phyloP scores from a whole-genome alignment of 768 basidiomycete genomes.

The Aureoboletus auriporus region DNA sequence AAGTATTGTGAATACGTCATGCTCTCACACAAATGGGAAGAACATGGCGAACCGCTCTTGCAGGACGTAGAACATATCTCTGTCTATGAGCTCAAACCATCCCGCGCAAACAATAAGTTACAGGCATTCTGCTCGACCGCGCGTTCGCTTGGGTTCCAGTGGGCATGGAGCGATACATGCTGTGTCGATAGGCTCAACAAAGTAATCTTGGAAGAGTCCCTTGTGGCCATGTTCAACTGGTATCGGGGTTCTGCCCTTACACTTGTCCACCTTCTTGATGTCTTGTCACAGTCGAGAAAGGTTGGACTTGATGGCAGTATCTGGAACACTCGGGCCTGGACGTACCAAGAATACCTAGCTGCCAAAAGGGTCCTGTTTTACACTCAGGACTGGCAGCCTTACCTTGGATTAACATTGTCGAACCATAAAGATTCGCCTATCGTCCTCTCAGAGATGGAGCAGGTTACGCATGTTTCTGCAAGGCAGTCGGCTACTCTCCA shows the following conservation, averaged over 20 bases:
- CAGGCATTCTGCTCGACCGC: slow-evolving; percentile 1
- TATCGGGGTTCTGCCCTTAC: not conserved
- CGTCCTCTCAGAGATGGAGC: not conserved
- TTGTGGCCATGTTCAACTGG: slow-evolving; percentile 15
- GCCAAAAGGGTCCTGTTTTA: slow-evolving; percentile 6
- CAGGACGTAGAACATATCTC: not conserved
- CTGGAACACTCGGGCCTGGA: slow-evolving; percentile 7
- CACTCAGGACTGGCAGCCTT: slow-evolving; percentile 6
- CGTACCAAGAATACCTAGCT: too few relatives aligned
- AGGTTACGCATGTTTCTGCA: not conserved
- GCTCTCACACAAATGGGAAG: too few relatives aligned
- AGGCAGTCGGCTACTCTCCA: not conserved
- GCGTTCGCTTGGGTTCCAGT: slow-evolving; percentile 2
- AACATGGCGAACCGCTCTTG: not conserved
- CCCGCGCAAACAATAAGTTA: slow-evolving; percentile 6
- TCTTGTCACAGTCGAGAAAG: not conserved
- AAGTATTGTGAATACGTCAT: too few relatives aligned
- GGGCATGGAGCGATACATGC: not conserved
- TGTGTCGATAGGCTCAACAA: slow-evolving; percentile 1
- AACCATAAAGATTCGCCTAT: not conserved
- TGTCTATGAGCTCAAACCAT: not conserved
- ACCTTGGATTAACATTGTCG: not conserved
- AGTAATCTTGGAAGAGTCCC: slow-evolving; percentile 7
- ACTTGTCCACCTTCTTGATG: slow-evolving; percentile 8
- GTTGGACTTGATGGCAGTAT: not conserved